Percentiles rank a stretch among this genome's conserved stretches.
phyloP scores from a whole-genome alignment of 1,284 basidiomycete genomes.

The Marasmius sp. region DNA sequence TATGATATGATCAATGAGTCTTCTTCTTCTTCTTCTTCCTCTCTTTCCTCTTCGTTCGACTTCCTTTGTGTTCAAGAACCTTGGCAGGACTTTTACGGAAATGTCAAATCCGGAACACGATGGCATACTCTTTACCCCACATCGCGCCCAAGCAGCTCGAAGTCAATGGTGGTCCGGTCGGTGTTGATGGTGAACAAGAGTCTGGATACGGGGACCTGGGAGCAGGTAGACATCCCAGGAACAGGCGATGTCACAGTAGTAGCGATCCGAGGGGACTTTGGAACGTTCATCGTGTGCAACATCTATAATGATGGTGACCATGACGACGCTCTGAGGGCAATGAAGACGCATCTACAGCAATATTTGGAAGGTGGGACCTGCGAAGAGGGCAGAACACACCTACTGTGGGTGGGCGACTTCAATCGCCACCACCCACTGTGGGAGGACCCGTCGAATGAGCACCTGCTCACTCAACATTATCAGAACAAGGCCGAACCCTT shows the following conservation, averaged over 20 bases:
- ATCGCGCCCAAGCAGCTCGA: not conserved
- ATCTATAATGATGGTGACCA: conserved; percentile 25
- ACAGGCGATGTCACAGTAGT: conserved; percentile 24
- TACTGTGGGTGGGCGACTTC: too few relatives aligned
- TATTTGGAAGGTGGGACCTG: not conserved
- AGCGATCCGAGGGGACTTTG: conserved; percentile 10
- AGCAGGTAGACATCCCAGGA: conserved; percentile 15
- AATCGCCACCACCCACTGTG: conserved; percentile 42
- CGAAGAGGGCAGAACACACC: not conserved
- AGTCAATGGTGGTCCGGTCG: conserved; percentile 11
- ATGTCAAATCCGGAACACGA: conserved; percentile 14
- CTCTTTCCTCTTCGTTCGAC: conserved; percentile 19
- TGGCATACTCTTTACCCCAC: conserved; percentile 18
- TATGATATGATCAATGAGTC: conserved; percentile 6
- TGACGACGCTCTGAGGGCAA: conserved; percentile 2
- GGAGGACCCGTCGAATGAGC: conserved; percentile 37
- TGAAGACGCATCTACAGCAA: not conserved
- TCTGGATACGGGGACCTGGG: conserved; percentile 24
- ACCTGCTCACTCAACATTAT: conserved; percentile 32
- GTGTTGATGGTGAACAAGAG: conserved; percentile 24
- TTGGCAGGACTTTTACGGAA: conserved; percentile 17
- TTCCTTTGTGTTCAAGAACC: conserved; percentile 30
- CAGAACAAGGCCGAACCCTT: conserved; percentile 16
- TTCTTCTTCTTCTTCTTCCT: not conserved
- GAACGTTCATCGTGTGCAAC: conserved; percentile 23